Conservation (phyloP, 2,329 filamentous ascomycete genomes). For the Phaeosphaeria sp. region DNA sequence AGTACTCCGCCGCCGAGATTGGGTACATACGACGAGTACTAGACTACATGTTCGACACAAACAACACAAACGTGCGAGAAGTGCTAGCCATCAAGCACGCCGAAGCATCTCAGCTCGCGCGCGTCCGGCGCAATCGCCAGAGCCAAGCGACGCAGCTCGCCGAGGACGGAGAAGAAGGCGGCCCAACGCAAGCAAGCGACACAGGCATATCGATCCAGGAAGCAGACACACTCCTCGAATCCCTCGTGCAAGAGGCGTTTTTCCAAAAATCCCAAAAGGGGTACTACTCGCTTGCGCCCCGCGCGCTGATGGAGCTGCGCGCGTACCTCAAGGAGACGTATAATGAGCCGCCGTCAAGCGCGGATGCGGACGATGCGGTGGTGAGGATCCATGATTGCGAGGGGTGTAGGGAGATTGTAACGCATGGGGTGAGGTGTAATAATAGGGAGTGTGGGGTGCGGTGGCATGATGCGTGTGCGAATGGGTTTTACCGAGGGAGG, state of each 20-base stretch:
- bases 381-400: conserved; percentile 84
- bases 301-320: conserved; percentile 83
- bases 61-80: conserved; percentile 82
- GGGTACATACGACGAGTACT: conserved; percentile 87
- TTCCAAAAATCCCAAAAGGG: conserved; percentile 74
- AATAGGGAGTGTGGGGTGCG: conserved; percentile 36
- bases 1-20: conserved; percentile 81
- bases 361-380: conserved; percentile 57
- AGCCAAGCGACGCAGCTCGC: conserved; percentile 28
- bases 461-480: conserved; percentile 46
- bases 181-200: conserved; percentile 40
- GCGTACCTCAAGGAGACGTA: conserved; percentile 88
- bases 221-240: conserved; percentile 74
- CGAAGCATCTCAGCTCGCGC: conserved; percentile 75
- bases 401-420: conserved; percentile 89
- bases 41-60: conserved; percentile 88
- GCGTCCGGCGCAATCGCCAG: conserved; percentile 41
- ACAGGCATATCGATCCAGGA: conserved; percentile 73
- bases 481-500: conserved; percentile 35
- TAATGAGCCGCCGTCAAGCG: conserved; percentile 69
- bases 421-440: conserved; percentile 57
- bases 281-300: conserved; percentile 78
- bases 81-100: conserved; percentile 81
- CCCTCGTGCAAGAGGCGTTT: conserved; percentile 82
- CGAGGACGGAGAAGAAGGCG: conserved; percentile 42